phyloP scores from a whole-genome alignment of 2,329 filamentous ascomycete genomes.

The Sordariomycetes sp. region DNA sequence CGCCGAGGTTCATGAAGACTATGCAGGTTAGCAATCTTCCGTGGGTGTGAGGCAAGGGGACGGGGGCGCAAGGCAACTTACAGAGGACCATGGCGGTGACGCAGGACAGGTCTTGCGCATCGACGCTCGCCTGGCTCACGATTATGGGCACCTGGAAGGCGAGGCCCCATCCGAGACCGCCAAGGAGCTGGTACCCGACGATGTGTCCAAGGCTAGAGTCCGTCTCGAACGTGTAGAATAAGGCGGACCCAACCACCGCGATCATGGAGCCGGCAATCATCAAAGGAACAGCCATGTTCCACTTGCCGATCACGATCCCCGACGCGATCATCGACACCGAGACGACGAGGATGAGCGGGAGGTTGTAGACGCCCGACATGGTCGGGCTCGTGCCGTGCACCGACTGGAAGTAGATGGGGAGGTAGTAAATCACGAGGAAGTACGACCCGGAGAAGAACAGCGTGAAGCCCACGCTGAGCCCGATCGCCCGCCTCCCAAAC shows the following conservation, averaged over 20 bases:
- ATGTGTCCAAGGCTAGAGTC: constrained; percentile 22
- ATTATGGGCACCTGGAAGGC: constrained; percentile 29
- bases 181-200: constrained; percentile 33
- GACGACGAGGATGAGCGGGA: constrained; percentile 9
- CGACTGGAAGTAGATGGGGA: constrained; percentile 35
- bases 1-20: constrained; percentile 23
- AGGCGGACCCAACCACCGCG: constrained; percentile 21
- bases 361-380: constrained; percentile 15
- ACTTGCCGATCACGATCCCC: not conserved
- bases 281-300: not conserved
- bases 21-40: not conserved
- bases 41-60: not conserved
- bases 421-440: constrained; percentile 23
- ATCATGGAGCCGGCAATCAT: not conserved
- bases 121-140: constrained; percentile 30
- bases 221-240: constrained; percentile 28
- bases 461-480: constrained; percentile 18
- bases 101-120: constrained; percentile 26
- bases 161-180: constrained; percentile 29
- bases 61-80: not conserved
- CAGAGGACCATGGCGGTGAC: constrained; percentile 33
- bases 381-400: constrained; percentile 26
- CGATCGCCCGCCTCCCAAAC: constrained; percentile 24
- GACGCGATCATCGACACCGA: not conserved
- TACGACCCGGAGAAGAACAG: constrained; percentile 22